These are phyloP conservation scores for Dovyalis caffra DNA, from an alignment of 345 rosid genomes.

Conservation along the genomic window DNA sequence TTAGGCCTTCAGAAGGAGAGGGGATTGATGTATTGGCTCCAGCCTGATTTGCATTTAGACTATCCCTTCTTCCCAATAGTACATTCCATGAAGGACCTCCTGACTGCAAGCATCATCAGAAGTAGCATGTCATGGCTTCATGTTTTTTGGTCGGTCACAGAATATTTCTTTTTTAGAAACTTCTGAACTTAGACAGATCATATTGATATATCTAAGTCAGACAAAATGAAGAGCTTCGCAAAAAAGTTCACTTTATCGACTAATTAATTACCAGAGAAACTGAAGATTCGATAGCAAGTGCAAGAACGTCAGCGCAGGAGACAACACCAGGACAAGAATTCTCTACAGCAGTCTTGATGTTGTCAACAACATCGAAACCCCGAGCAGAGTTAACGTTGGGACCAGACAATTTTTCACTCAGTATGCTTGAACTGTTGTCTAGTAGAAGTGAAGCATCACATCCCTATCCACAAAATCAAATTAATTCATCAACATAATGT, in stretches of 20 bases:
- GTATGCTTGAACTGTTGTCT: conserved; percentile 42
- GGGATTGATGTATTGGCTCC: conserved; percentile 59
- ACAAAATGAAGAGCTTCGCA: no score
- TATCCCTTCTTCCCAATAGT: conserved; percentile 66
- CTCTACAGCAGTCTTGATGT: conserved; percentile 63
- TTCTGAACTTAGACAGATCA: no score
- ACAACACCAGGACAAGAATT: conserved; percentile 65
- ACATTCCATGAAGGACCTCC: conserved; percentile 81
- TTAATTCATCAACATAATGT: no score
- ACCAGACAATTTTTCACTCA: conserved; percentile 59
- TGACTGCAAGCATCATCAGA: conserved; percentile 34
- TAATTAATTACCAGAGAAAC: conserved; percentile 48
- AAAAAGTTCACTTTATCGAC: no score
- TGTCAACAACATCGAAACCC: conserved; percentile 69
- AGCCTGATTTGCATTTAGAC: conserved; percentile 47
- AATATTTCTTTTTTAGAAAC: no score
- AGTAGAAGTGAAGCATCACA: conserved; percentile 71
- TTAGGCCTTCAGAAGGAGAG: conserved; percentile 44
- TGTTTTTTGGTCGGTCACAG: no score
- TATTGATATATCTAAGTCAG: no score
- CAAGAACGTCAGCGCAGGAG: conserved; percentile 75
- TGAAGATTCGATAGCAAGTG: conserved; percentile 58
- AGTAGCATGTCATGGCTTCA: no score
- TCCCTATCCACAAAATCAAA: conserved; percentile 34
- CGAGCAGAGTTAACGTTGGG: conserved; percentile 51